Percentiles rank a stretch among this genome's conserved stretches.
Evolutionary conservation across 106 monocot genomes (phyloP).

Genomic region (Narthecium ossifragum): DNA sequence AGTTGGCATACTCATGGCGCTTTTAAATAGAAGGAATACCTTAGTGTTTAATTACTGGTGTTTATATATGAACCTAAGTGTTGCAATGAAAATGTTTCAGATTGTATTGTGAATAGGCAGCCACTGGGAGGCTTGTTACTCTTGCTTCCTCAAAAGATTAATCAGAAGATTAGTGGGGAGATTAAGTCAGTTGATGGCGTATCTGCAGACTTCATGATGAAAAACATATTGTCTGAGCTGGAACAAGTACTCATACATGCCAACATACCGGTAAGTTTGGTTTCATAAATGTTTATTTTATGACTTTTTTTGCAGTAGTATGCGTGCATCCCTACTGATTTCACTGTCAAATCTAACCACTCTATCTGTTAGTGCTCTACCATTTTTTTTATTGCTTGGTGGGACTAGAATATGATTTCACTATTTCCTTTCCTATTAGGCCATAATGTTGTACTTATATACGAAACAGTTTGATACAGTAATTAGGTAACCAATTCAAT

Average conservation of each 20-base stretch:
- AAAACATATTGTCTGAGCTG: conserved; percentile 50
- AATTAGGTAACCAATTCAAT: no score
- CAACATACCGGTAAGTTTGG: conserved; percentile 68
- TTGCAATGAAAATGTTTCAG: conserved; percentile 25
- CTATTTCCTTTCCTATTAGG: no score
- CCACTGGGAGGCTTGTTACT: conserved; percentile 83
- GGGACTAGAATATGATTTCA: no score
- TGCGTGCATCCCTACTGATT: background rate
- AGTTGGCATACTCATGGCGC: no score
- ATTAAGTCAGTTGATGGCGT: conserved; percentile 7
- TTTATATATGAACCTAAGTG: no score
- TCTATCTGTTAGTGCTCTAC: no score
- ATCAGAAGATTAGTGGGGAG: conserved; percentile 16
- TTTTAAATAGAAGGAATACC: no score
- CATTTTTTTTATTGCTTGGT: no score
- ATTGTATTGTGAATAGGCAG: conserved; percentile 61
- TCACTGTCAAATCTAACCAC: no score
- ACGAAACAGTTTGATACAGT: no score
- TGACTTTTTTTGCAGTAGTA: background rate
- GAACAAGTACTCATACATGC: conserved; percentile 72
- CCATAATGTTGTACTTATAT: no score
- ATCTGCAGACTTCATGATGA: conserved; percentile 16
- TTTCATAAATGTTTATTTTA: background rate
- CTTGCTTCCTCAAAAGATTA: conserved; percentile 67
- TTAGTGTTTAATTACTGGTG: no score